phyloP scores from a whole-genome alignment of 2,329 filamentous ascomycete genomes.

The Colletotrichum musae region DNA sequence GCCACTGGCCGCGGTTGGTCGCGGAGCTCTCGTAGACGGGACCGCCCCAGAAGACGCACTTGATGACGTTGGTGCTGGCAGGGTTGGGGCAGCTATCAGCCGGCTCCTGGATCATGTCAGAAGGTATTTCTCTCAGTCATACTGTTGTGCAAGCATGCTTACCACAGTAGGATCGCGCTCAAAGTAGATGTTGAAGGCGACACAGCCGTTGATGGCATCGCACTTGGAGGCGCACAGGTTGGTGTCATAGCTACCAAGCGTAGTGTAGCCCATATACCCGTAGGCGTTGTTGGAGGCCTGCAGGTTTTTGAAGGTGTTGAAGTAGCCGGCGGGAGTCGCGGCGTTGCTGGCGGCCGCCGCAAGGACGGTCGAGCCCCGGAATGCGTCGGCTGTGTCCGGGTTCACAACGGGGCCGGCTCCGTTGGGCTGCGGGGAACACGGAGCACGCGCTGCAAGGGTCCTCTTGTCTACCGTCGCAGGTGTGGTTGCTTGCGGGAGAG shows the following conservation, averaged over 20 bases:
- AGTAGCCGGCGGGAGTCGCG: slow-evolving; percentile 22
- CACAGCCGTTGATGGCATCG: neutral
- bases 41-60: slow-evolving; percentile 29
- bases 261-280: slow-evolving; percentile 21
- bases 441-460: too few species aligned
- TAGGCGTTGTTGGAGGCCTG: slow-evolving; percentile 27
- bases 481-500: too few species aligned
- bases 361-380: slow-evolving; percentile 6
- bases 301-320: slow-evolving; percentile 30
- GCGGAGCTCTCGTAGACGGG: slow-evolving; percentile 26
- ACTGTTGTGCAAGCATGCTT: too few species aligned
- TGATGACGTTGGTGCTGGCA: slow-evolving; percentile 24
- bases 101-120: neutral
- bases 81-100: slow-evolving; percentile 13
- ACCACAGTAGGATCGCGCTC: slow-evolving; percentile 21
- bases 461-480: too few species aligned
- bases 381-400: slow-evolving; percentile 22
- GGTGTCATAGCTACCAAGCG: slow-evolving; percentile 17
- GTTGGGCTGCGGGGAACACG: neutral
- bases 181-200: slow-evolving; percentile 31
- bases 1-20: slow-evolving; percentile 32
- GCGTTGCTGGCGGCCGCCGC: slow-evolving; percentile 12
- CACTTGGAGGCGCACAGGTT: slow-evolving; percentile 25
- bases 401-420: slow-evolving; percentile 17
- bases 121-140: too few species aligned